Evolutionary conservation across 1,284 basidiomycete genomes (phyloP).

Genomic region (Lentinus polychrous): DNA sequence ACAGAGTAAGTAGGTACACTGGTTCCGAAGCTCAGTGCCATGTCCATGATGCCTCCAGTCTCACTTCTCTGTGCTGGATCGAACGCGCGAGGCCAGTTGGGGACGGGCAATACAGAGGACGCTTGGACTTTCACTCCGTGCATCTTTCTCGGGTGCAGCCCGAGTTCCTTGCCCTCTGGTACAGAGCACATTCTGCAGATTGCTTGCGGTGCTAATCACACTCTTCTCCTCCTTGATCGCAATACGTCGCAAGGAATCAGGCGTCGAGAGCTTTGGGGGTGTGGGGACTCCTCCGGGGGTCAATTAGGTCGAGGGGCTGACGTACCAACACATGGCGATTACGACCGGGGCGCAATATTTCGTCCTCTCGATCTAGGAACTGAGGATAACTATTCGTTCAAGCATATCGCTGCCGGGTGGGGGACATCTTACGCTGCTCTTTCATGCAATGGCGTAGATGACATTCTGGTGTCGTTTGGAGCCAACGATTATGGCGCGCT

Average conservation of each 20-base stretch:
- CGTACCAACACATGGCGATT: constrained; percentile 3
- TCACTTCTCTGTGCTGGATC: constrained; percentile 55
- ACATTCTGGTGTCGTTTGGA: constrained; percentile 75
- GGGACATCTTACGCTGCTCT: constrained; percentile 74
- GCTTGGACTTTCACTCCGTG: constrained; percentile 47
- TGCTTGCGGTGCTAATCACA: constrained; percentile 61
- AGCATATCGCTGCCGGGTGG: constrained; percentile 64
- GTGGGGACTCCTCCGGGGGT: constrained; percentile 54
- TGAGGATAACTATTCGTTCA: constrained; percentile 30
- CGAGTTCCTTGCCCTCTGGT: constrained; percentile 18
- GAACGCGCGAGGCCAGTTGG: constrained; percentile 74
- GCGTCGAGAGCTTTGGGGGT: constrained; percentile 52
- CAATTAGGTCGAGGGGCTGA: constrained; percentile 44
- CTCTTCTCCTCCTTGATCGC: constrained; percentile 42
- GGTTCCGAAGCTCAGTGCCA: no score
- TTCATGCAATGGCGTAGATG: constrained; percentile 32
- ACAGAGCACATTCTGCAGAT: constrained; percentile 33
- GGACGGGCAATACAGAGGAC: constrained; percentile 51
- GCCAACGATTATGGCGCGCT: constrained; percentile 80
- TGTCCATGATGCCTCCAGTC: neutral
- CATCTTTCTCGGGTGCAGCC: constrained; percentile 26
- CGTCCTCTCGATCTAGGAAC: constrained; percentile 35
- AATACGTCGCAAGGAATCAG: constrained; percentile 10
- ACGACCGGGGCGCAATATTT: constrained; percentile 31
- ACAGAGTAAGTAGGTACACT: no score